phyloP scores from a whole-genome alignment of 1,284 basidiomycete species.

The Boletus sp. region DNA sequence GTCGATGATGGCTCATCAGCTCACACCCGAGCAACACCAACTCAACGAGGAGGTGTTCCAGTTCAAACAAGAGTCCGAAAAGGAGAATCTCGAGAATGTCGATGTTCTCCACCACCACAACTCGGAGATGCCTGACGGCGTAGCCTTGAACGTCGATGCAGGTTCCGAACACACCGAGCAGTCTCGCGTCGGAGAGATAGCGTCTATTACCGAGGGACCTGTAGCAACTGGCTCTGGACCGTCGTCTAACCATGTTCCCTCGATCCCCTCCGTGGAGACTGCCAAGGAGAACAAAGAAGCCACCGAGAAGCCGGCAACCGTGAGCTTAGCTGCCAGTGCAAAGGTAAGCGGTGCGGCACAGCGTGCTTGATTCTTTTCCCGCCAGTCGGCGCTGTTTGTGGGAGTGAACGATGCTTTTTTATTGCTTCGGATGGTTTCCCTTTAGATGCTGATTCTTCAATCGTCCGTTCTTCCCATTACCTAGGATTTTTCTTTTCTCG shows the following conservation, averaged over 20 bases:
- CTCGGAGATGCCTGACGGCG: conserved; percentile 36
- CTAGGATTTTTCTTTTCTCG: background rate
- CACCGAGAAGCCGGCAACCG: conserved; percentile 26
- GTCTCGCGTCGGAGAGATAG: conserved; percentile 25
- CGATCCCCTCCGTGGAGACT: conserved; percentile 4
- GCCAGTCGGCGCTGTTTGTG: conserved; percentile 1
- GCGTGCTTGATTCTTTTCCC: conserved; percentile 14
- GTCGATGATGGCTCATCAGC: conserved; percentile 45
- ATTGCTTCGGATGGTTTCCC: background rate
- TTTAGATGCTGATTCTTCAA: too few relatives aligned
- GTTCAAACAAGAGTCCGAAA: conserved; percentile 81
- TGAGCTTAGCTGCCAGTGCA: conserved; percentile 31
- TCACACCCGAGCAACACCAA: conserved; percentile 44
- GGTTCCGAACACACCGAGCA: conserved; percentile 15
- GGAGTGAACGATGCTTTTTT: background rate
- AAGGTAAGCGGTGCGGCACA: conserved; percentile 26
- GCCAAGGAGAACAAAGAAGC: conserved; percentile 25
- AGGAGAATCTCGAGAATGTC: conserved; percentile 40
- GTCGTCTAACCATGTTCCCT: conserved; percentile 3
- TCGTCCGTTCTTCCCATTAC: background rate
- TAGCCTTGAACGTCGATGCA: background rate
- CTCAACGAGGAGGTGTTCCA: conserved; percentile 62
- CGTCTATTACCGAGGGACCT: conserved; percentile 22
- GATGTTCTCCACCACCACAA: conserved; percentile 51
- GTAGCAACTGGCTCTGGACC: background rate